A percentile compares a stretch with the other conserved stretches of the same genome.
phyloP scores from a whole-genome alignment of 306 rosid genomes.

The Acmispon strigosus region DNA sequence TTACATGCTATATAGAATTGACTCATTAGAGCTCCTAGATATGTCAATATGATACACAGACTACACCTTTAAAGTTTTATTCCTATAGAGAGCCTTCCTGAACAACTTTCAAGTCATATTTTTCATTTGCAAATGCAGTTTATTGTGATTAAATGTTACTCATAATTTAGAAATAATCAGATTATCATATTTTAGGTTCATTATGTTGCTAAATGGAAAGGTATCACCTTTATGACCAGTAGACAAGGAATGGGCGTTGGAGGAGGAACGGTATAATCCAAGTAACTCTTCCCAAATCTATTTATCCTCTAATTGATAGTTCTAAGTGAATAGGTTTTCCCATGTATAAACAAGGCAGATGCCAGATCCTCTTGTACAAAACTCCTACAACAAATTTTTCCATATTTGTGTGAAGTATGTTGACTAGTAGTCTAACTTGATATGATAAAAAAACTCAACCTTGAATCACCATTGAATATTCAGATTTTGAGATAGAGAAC shows the following conservation, averaged over 20 bases:
- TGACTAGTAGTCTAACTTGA: background rate
- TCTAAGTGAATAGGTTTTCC: background rate
- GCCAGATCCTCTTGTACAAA: background rate
- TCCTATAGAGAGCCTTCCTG: background rate
- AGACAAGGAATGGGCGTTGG: constrained; percentile 98
- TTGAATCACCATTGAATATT: background rate
- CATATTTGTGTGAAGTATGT: background rate
- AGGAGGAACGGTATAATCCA: constrained; percentile 84
- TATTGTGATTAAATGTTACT: background rate
- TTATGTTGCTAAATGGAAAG: constrained; percentile 92
- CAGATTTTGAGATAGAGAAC: background rate
- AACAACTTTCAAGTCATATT: constrained; percentile 4
- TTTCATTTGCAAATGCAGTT: background rate
- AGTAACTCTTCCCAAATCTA: constrained; percentile 2
- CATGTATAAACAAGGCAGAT: background rate
- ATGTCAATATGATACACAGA: background rate
- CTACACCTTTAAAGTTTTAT: background rate
- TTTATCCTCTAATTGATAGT: background rate
- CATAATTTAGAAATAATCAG: constrained; percentile 11
- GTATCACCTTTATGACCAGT: constrained; percentile 90
- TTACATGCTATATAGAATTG: constrained; percentile 8
- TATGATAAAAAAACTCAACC: background rate
- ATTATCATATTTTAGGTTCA: constrained; percentile 63
- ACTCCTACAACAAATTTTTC: background rate
- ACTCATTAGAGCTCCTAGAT: background rate